These are phyloP conservation scores for Aegilops tauschii DNA, from an alignment of 176 grass and related monocot species.

Conservation along the genomic window DNA sequence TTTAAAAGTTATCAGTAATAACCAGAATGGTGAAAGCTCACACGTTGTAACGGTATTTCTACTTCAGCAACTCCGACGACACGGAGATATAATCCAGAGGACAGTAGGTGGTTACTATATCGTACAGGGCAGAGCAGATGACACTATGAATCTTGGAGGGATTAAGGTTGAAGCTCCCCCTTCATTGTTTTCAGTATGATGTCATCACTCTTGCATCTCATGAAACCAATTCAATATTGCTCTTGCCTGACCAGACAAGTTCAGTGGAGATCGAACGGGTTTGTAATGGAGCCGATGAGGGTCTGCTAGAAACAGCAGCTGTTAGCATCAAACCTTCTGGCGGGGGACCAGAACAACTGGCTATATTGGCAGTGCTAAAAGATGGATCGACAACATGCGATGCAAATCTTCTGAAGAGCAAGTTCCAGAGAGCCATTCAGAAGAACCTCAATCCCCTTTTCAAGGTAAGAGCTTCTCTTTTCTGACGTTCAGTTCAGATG, in stretches of 20 bases:
- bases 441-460: conserved; percentile 91
- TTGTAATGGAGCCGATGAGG: conserved; percentile 74
- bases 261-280: conserved; percentile 91
- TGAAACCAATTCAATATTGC: conserved; percentile 7
- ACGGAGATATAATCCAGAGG: conserved; percentile 89
- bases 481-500: background rate
- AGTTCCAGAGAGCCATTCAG: conserved; percentile 88
- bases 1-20: background rate
- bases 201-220: background rate
- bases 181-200: background rate
- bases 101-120: conserved; percentile 86
- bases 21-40: background rate
- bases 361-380: conserved; percentile 74
- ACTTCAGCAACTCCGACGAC: conserved; percentile 66
- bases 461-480: conserved; percentile 51
- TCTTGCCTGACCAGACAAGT: conserved; percentile 63
- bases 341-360: conserved; percentile 80
- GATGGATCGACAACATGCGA: conserved; percentile 39
- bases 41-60: background rate
- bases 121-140: conserved; percentile 75
- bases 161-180: conserved; percentile 61
- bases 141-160: conserved; percentile 93
- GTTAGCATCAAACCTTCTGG: conserved; percentile 58
- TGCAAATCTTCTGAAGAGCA: conserved; percentile 49
- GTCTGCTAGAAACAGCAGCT: conserved; percentile 83